phyloP scores from a whole-genome alignment of 2,329 filamentous ascomycete species.

The Fusarium xylarioides region DNA sequence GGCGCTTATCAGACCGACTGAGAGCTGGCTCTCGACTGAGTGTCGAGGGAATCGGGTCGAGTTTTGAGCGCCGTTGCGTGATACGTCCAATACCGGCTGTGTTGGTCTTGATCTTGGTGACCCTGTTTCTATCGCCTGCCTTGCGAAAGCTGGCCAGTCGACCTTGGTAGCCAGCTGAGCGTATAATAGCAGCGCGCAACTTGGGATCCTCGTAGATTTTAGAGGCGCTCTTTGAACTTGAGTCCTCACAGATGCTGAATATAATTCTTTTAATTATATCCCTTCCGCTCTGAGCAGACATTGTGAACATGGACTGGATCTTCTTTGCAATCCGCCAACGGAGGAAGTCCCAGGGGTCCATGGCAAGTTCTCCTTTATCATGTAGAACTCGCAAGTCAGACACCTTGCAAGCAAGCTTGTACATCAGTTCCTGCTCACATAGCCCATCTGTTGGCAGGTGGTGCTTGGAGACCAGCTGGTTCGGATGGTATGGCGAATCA shows the following conservation, averaged over 20 bases:
- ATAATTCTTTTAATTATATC: constrained; percentile 8
- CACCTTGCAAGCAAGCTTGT: constrained; percentile 48
- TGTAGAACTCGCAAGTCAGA: constrained; percentile 44
- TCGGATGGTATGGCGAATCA: constrained; percentile 46
- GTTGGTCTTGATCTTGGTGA: not conserved
- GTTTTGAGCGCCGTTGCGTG: not conserved
- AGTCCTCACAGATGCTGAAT: constrained; percentile 17
- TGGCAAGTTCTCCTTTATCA: constrained; percentile 39
- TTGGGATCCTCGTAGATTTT: constrained; percentile 39
- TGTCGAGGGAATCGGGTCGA: not conserved
- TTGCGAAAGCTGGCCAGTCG: constrained; percentile 33
- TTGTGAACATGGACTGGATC: not conserved
- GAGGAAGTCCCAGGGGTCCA: constrained; percentile 52
- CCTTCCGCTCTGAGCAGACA: not conserved
- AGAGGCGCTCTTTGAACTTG: not conserved
- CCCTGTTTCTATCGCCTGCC: constrained; percentile 1
- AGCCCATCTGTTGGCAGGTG: constrained; percentile 46
- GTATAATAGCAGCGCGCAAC: constrained; percentile 43
- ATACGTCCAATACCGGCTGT: not conserved
- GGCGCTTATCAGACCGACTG: constrained; percentile 4
- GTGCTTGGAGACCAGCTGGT: constrained; percentile 48
- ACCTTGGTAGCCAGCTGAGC: constrained; percentile 39
- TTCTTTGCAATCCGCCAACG: constrained; percentile 46
- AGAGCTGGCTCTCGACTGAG: not conserved
- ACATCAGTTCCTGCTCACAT: constrained; percentile 49